Conservation (phyloP, 108 stramenopile species). For the Bacterosira constricta region DNA sequence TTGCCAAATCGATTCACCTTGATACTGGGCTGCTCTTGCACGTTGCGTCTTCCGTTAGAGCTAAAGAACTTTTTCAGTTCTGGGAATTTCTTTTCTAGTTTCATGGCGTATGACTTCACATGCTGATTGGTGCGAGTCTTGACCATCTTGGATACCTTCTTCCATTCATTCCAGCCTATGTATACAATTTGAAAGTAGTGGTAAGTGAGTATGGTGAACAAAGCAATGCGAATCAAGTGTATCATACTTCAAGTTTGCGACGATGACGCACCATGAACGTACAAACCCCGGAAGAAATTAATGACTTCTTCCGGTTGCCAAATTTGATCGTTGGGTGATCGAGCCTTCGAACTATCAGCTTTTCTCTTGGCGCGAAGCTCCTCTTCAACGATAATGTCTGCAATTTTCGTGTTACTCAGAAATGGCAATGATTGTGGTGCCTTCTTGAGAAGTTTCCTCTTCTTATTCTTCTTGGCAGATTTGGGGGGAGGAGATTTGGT, state of each 20-base stretch:
- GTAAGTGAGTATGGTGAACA: not conserved
- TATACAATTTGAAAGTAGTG: not conserved
- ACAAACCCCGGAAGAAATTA: slow-evolving; percentile 39
- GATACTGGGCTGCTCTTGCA: slow-evolving; percentile 6
- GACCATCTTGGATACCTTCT: slow-evolving; percentile 13
- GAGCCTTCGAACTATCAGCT: not conserved
- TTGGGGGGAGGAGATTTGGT: not conserved
- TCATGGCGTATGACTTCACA: slow-evolving; percentile 5
- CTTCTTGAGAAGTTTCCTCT: slow-evolving; percentile 2
- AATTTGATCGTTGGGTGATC: not conserved
- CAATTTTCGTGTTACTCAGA: slow-evolving; percentile 3
- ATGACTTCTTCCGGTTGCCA: slow-evolving; percentile 34
- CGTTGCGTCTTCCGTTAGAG: not conserved
- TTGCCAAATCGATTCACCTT: not conserved
- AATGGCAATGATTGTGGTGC: slow-evolving; percentile 28
- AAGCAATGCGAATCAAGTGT: not conserved
- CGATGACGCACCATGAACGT: slow-evolving; percentile 17
- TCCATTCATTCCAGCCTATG: slow-evolving; percentile 39
- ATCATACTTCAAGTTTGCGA: slow-evolving; percentile 1
- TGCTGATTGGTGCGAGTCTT: not conserved
- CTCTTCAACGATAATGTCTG: slow-evolving; percentile 21
- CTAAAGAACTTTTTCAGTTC: slow-evolving; percentile 20
- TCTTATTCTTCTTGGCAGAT: not conserved
- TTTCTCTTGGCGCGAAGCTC: slow-evolving; percentile 32
- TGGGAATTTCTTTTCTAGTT: slow-evolving; percentile 9